Conservation (phyloP, 106 monocot species). For the Dioscorea alata region DNA sequence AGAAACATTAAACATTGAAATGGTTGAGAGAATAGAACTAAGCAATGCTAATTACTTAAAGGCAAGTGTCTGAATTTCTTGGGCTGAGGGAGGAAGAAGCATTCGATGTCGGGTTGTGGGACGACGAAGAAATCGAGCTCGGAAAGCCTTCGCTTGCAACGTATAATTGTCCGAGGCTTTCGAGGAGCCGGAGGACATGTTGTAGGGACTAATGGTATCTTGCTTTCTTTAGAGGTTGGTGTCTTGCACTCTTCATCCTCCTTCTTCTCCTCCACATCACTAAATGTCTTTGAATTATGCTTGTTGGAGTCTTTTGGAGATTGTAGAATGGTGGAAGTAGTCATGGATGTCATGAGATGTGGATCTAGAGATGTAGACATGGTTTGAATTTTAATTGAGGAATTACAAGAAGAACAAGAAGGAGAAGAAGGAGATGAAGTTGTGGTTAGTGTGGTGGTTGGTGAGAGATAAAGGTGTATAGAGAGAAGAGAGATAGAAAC, state of each 20-base stretch:
- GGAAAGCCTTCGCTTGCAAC: conserved; percentile 5
- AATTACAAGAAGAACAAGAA: no score
- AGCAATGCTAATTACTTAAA: no score
- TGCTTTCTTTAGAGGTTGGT: conserved; percentile 7
- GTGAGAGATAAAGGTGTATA: conserved; percentile 6
- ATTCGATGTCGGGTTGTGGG: not conserved
- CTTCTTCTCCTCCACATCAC: not conserved
- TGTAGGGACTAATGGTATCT: not conserved
- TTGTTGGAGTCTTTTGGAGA: not conserved
- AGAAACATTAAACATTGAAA: no score
- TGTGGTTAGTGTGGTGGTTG: not conserved
- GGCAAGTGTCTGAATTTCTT: not conserved
- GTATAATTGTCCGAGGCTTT: conserved; percentile 5
- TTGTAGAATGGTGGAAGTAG: not conserved
- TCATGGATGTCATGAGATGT: not conserved
- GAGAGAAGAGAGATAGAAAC: not conserved
- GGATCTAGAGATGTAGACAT: conserved; percentile 9
- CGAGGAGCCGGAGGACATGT: conserved; percentile 21
- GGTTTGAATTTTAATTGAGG: not conserved
- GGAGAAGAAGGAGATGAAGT: not conserved
- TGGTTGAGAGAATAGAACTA: no score
- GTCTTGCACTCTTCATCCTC: conserved; percentile 6
- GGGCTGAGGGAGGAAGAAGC: not conserved
- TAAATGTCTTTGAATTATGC: not conserved
- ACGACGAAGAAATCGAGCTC: conserved; percentile 6